A percentile compares a stretch with the other conserved stretches of the same genome.
Conservation (phyloP, 768 basidiomycete genomes). For the Boletus patriciae region DNA sequence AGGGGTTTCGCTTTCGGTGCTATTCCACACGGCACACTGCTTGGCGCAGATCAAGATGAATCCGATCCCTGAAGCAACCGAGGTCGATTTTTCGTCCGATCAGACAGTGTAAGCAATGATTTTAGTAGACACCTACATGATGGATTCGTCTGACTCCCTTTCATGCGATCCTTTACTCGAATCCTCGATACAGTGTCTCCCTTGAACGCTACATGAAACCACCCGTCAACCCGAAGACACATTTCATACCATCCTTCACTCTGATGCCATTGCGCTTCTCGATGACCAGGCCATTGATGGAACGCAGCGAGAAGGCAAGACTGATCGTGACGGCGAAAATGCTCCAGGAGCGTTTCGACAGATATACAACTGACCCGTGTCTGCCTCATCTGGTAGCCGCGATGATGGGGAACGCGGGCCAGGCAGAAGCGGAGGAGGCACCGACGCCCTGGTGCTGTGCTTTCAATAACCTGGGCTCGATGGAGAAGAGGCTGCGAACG, state of each 20-base stretch:
- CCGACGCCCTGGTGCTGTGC: not conserved
- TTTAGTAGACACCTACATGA: not conserved
- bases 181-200: constrained; percentile 1
- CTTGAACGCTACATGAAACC: constrained; percentile 22
- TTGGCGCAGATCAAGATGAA: constrained; percentile 25
- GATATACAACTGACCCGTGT: constrained; percentile 15
- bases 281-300: constrained; percentile 10
- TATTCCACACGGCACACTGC: constrained; percentile 27
- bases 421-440: not conserved
- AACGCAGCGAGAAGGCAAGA: constrained; percentile 7
- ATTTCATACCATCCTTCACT: constrained; percentile 17
- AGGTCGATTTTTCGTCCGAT: constrained; percentile 16
- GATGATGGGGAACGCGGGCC: not conserved
- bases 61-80: constrained; percentile 11
- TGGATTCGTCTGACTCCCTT: not conserved
- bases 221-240: constrained; percentile 18
- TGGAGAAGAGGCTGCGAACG: constrained; percentile 13
- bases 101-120: constrained; percentile 8
- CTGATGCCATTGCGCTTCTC: constrained; percentile 19
- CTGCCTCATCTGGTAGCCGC: constrained; percentile 12
- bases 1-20: constrained; percentile 12
- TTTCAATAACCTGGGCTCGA: constrained; percentile 14
- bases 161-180: not conserved
- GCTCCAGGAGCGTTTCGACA: constrained; percentile 14
- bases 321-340: constrained; percentile 12